A percentile compares a stretch with the other conserved stretches of the same genome.
These are phyloP conservation scores for Aphanomyces cochlioides DNA, from an alignment of 352 stramenopile species.

Conservation along the genomic window DNA sequence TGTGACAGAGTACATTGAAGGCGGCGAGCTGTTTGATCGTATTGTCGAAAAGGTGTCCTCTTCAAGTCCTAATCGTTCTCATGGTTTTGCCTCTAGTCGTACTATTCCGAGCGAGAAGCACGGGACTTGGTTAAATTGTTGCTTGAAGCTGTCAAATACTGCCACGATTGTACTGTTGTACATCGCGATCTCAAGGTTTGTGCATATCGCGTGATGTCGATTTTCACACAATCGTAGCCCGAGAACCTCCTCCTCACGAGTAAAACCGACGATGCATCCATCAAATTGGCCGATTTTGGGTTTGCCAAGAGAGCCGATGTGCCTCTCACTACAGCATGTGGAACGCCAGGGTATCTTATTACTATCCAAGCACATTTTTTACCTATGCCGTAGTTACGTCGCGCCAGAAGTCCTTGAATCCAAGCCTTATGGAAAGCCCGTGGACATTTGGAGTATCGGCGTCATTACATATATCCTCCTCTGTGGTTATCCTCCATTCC, in stretches of 20 bases:
- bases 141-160: constrained; percentile 86
- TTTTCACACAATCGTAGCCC: constrained; percentile 43
- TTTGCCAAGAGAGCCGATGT: constrained; percentile 86
- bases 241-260: constrained; percentile 86
- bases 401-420: constrained; percentile 83
- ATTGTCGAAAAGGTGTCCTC: constrained; percentile 74
- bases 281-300: constrained; percentile 92
- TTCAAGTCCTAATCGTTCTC: neutral
- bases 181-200: constrained; percentile 69
- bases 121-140: constrained; percentile 81
- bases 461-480: constrained; percentile 90
- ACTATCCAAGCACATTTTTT: neutral
- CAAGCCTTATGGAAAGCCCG: constrained; percentile 70
- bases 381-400: constrained; percentile 49
- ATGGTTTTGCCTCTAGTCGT: constrained; percentile 50
- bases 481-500: constrained; percentile 70
- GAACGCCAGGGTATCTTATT: constrained; percentile 43
- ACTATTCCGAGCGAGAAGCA: constrained; percentile 87
- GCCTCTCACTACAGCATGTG: constrained; percentile 67
- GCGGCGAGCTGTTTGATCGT: constrained; percentile 84
- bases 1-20: constrained; percentile 96
- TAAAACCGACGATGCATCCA: constrained; percentile 77
- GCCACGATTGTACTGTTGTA: constrained; percentile 79
- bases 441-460: constrained; percentile 85
- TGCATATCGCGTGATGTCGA: neutral